A percentile compares a stretch with the other conserved stretches of the same genome.
Conservation (phyloP, 352 stramenopile species). For the Phytopythium vexans region DNA sequence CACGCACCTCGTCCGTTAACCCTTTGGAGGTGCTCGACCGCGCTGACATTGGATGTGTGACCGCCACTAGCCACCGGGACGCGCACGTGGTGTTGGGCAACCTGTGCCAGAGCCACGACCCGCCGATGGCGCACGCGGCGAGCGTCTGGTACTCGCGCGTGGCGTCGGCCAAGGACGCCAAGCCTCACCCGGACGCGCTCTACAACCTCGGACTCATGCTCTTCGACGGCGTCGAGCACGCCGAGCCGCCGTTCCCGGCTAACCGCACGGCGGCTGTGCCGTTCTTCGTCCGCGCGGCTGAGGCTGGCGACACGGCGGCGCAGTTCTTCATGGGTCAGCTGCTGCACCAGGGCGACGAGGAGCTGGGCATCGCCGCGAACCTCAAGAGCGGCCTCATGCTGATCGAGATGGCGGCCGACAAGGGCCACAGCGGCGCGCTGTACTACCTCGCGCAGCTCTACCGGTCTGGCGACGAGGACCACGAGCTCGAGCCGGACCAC, state of each 20-base stretch:
- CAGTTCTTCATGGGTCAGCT: conserved; percentile 87
- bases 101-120: conserved; percentile 73
- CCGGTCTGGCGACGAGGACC: conserved; percentile 61
- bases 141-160: conserved; percentile 75
- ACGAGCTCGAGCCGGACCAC: conserved; percentile 40
- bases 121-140: conserved; percentile 63
- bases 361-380: conserved; percentile 62
- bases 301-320: conserved; percentile 70
- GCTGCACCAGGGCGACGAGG: conserved; percentile 71
- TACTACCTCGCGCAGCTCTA: conserved; percentile 89
- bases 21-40: too few species aligned
- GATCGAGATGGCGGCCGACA: conserved; percentile 66
- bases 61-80: conserved; percentile 43
- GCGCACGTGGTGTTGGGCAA: conserved; percentile 83
- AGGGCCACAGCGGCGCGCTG: conserved; percentile 65
- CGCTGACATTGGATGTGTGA: too few species aligned
- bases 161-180: conserved; percentile 30
- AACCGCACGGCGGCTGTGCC: conserved; percentile 60
- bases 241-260: conserved; percentile 53
- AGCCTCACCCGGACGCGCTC: conserved; percentile 70
- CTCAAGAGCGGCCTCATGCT: conserved; percentile 67
- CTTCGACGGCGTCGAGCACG: conserved; percentile 69
- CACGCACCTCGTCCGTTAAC: not conserved
- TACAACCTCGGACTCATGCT: conserved; percentile 85
- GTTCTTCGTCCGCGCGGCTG: conserved; percentile 77